Evolutionary conservation across 345 rosid species (phyloP).

Genomic region (Hypericum androsaemum): DNA sequence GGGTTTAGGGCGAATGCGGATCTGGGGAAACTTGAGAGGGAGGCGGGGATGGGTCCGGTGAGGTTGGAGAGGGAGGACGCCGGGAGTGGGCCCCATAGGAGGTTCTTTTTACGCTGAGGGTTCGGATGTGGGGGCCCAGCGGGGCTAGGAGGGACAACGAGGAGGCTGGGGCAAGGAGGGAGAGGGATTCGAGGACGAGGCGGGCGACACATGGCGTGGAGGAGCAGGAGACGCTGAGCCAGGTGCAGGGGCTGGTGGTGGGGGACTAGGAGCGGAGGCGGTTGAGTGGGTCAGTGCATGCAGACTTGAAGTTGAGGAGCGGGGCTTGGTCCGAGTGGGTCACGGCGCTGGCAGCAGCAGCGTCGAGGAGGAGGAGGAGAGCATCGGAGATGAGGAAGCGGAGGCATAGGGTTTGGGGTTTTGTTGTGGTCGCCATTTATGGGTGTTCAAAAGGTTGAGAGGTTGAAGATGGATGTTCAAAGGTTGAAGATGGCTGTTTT

Average conservation of each 20-base stretch:
- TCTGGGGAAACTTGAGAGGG: too few relatives aligned
- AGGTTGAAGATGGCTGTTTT: too few relatives aligned
- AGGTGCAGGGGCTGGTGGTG: slow-evolving; percentile 38
- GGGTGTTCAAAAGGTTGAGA: too few relatives aligned
- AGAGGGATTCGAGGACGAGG: slow-evolving; percentile 57
- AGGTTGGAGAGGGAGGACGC: too few relatives aligned
- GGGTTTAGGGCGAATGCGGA: too few relatives aligned
- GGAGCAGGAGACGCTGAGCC: slow-evolving; percentile 67
- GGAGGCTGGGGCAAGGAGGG: slow-evolving; percentile 47
- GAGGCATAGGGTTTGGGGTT: slow-evolving; percentile 6
- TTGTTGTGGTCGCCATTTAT: slow-evolving; percentile 31
- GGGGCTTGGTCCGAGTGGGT: slow-evolving; percentile 39
- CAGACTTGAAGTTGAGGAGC: slow-evolving; percentile 44
- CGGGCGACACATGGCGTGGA: slow-evolving; percentile 35
- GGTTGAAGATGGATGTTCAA: too few relatives aligned
- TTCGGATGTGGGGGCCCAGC: slow-evolving; percentile 45
- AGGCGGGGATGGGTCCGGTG: too few relatives aligned
- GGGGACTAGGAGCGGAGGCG: slow-evolving; percentile 55
- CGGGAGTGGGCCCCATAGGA: slow-evolving; percentile 55
- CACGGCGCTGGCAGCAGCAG: slow-evolving; percentile 19
- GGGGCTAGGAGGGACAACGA: slow-evolving; percentile 28
- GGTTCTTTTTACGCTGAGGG: slow-evolving; percentile 69
- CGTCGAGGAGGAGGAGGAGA: slow-evolving; percentile 6
- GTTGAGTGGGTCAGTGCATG: slow-evolving; percentile 37
- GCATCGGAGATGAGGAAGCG: slow-evolving; percentile 10